Evolutionary conservation across 2,329 filamentous ascomycete genomes (phyloP).

Genomic region (Fusarium sp.): DNA sequence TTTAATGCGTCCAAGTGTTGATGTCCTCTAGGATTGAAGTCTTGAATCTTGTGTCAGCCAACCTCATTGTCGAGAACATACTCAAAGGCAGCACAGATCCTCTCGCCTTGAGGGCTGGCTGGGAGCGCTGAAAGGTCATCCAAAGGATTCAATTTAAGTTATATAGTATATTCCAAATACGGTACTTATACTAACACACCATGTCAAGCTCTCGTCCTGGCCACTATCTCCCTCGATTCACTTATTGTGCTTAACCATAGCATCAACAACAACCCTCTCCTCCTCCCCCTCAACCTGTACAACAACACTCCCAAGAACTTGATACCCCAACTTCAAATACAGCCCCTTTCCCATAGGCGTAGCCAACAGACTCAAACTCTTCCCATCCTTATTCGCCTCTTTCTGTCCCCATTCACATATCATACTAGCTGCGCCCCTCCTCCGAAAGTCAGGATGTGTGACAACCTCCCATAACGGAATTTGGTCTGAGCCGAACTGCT

Average conservation of each 20-base stretch:
- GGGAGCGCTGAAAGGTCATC: too few species aligned
- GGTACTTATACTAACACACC: too few species aligned
- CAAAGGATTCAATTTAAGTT: too few species aligned
- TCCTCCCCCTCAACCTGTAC: neutral
- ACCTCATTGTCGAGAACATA: too few species aligned
- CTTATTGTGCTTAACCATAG: neutral
- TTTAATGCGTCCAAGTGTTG: too few species aligned
- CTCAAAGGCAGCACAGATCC: too few species aligned
- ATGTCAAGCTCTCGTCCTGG: fast-evolving
- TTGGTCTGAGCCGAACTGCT: neutral
- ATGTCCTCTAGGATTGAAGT: too few species aligned
- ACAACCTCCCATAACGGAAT: neutral
- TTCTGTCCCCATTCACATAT: conserved; percentile 6
- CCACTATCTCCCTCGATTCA: fast-evolving
- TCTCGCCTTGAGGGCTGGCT: too few species aligned
- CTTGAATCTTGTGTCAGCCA: too few species aligned
- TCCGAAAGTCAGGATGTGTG: neutral
- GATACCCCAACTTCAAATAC: neutral
- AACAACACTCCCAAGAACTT: neutral
- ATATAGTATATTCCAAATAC: too few species aligned
- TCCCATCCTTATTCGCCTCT: neutral
- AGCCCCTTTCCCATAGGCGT: neutral
- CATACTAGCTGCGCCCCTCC: neutral
- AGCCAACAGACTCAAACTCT: neutral
- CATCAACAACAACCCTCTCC: neutral